Evolutionary conservation across 345 rosid genomes (phyloP).

Genomic region (Sisymbrium irio): DNA sequence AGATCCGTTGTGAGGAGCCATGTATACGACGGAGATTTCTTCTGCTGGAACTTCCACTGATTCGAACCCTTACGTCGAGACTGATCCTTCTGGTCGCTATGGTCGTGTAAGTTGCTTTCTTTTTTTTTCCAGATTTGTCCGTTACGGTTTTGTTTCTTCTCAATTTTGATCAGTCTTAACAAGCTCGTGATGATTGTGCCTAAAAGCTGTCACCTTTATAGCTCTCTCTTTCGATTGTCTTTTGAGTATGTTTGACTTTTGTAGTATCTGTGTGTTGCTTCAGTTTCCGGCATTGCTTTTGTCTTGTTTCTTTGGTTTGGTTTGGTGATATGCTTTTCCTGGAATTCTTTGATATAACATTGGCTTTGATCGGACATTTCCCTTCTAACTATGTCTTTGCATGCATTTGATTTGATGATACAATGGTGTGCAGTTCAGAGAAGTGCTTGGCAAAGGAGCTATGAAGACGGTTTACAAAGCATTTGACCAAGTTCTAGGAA

Average conservation of each 20-base stretch:
- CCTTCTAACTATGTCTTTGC: neutral
- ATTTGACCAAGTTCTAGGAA: slow-evolving; percentile 75
- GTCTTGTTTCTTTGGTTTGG: neutral
- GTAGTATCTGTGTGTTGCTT: neutral
- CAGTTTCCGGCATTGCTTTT: neutral
- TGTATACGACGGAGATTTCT: slow-evolving; percentile 38
- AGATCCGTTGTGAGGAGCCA: slow-evolving; percentile 35
- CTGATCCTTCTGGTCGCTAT: slow-evolving; percentile 86
- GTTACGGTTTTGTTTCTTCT: neutral
- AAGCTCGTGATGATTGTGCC: neutral
- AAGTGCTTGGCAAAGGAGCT: slow-evolving; percentile 90
- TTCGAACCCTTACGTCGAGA: slow-evolving; percentile 54
- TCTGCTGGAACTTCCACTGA: slow-evolving; percentile 14
- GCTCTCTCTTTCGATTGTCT: neutral
- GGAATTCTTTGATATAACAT: too few species aligned
- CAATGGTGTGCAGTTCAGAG: slow-evolving; percentile 51
- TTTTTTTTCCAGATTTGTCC: neutral
- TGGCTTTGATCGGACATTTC: too few species aligned
- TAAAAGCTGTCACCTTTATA: neutral
- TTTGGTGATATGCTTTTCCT: too few species aligned
- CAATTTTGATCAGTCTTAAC: neutral
- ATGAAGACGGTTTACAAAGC: slow-evolving; percentile 94
- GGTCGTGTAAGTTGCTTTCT: slow-evolving; percentile 66
- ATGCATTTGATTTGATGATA: neutral
- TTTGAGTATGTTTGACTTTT: neutral